These are phyloP conservation scores for Botrytis byssoidea DNA, from an alignment of 2,329 filamentous ascomycete genomes.

Conservation along the genomic window DNA sequence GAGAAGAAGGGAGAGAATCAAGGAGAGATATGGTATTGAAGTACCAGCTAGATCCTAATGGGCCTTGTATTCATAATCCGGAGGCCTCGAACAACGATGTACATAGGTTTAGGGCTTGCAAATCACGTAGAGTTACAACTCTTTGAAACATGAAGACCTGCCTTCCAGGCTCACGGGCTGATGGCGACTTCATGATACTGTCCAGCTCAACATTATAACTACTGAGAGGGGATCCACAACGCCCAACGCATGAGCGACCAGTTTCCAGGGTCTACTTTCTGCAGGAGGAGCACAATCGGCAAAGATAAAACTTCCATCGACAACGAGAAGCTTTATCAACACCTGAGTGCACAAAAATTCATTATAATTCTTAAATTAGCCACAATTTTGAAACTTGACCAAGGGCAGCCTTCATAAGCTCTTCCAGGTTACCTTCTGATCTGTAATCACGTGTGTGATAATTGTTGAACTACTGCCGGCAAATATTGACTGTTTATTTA, in stretches of 20 bases:
- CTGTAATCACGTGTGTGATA: background rate
- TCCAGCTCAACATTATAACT: background rate
- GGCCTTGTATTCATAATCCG: conserved; percentile 20
- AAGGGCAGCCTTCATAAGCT: background rate
- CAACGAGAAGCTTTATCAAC: background rate
- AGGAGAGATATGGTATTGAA: conserved; percentile 69
- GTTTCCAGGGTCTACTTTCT: background rate
- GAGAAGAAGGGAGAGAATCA: conserved; percentile 63
- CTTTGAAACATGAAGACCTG: background rate
- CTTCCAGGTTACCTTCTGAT: background rate
- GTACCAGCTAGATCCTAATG: conserved; percentile 44
- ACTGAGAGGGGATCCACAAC: background rate
- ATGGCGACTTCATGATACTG: background rate
- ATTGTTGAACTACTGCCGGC: conserved; percentile 8
- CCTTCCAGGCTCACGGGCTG: background rate
- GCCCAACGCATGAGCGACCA: background rate
- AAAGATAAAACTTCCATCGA: background rate
- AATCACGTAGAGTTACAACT: background rate
- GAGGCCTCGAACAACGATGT: conserved; percentile 18
- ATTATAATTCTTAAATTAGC: background rate
- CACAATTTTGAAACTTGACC: background rate
- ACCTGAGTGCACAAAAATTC: background rate
- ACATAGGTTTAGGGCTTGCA: conserved; percentile 18
- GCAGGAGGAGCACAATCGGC: background rate
- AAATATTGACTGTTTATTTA: background rate